These are phyloP conservation scores for Setaria italica DNA, from an alignment of 202 grass and related monocot species.

Conservation along the genomic window DNA sequence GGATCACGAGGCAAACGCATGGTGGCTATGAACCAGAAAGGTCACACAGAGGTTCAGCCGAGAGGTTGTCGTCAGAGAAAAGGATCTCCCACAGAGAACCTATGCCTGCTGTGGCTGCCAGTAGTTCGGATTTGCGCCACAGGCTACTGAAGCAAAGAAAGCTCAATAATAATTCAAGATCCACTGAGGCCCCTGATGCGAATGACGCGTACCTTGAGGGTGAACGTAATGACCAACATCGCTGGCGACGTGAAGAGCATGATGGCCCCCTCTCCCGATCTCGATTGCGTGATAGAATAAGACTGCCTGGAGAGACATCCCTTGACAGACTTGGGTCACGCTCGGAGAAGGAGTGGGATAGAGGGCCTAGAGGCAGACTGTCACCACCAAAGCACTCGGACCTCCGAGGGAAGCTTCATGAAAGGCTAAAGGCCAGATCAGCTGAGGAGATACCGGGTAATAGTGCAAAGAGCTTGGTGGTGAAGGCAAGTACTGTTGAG, in stretches of 20 bases:
- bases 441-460: slow-evolving; percentile 44
- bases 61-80: slow-evolving; percentile 44
- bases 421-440: slow-evolving; percentile 56
- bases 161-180: slow-evolving; percentile 43
- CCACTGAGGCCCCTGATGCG: slow-evolving; percentile 14
- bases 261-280: slow-evolving; percentile 28
- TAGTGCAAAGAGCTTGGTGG: slow-evolving; percentile 30
- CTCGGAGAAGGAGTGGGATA: slow-evolving; percentile 53
- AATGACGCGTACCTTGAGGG: slow-evolving; percentile 49
- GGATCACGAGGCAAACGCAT: slow-evolving; percentile 33
- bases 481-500: slow-evolving; percentile 40
- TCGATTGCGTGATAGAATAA: slow-evolving; percentile 71
- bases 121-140: slow-evolving; percentile 63
- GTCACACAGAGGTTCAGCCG: slow-evolving; percentile 33
- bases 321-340: slow-evolving; percentile 41
- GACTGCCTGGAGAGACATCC: slow-evolving; percentile 52
- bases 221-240: slow-evolving; percentile 22
- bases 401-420: slow-evolving; percentile 54
- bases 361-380: slow-evolving; percentile 42
- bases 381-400: slow-evolving; percentile 54
- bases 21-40: slow-evolving; percentile 50
- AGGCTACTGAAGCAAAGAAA: slow-evolving; percentile 72
- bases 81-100: slow-evolving; percentile 44
- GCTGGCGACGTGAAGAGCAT: slow-evolving; percentile 29
- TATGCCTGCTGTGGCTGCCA: slow-evolving; percentile 4